Base-by-base conservation (phyloP, 495 filamentous ascomycete species). In the Penicillium turbatum region DNA sequence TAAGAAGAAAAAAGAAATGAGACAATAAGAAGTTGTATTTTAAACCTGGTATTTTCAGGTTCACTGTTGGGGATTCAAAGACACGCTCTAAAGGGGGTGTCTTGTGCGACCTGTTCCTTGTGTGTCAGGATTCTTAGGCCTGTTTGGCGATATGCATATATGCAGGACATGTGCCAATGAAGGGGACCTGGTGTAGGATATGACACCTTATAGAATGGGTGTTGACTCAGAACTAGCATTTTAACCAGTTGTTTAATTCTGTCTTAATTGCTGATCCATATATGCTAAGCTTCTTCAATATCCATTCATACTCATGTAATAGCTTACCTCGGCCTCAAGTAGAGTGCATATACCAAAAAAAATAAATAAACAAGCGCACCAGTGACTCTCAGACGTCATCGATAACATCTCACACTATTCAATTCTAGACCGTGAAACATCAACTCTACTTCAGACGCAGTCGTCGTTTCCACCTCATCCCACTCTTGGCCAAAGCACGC, bases 401-500 rank as follows among this genome's bases (percentile, higher is more conserved):
- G 32, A 5, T 16, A n/a, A 49, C n/a, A n/a, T n/a, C n/a, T n/a
- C 19, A 49, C 9, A 37, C 29, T 19, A 30, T 39, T 29, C 17
- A 19, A n/a, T 16, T 16, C 9, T 38, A 5, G 46, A 38, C 24
- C 7, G 34, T 17, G 29, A 2, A 40, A 34, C 37, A 13, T 39
- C 29, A 30, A 7, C 27, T 16, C 17, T 26, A 27, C 11, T 30
- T 17, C 30, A 29, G 68, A 55, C 48, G 57, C n/a, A 73, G 40
- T 12, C 68, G 57, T 7, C 53, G 56, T 37, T 32, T 54, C 68
- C 70, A 73, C 60, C 66, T 70, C 62, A 61, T 60, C 8, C 59
- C 35, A 46, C 63, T 72, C 59, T 72, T 72, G 34, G 40, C 53
- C 53, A 72, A 49, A 2, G 68, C 65, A 17, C 72, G 60, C 55